Evolutionary conservation across 2,329 filamentous ascomycete species (phyloP).

Genomic region (Microcera coccophila): DNA sequence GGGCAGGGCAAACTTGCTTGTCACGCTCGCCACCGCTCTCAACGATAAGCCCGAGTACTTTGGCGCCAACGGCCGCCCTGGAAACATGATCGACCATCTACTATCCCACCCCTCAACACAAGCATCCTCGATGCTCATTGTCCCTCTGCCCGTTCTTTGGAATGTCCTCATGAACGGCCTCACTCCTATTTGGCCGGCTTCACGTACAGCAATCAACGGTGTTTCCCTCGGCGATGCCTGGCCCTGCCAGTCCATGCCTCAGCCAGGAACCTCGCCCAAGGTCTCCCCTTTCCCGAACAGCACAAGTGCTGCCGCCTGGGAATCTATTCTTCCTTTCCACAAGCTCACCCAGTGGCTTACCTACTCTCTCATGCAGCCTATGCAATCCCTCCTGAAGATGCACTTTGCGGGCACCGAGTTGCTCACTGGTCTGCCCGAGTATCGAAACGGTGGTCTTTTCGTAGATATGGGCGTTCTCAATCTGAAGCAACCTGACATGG

Average conservation of each 20-base stretch:
- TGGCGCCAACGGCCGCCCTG: constrained; percentile 76
- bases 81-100: constrained; percentile 95
- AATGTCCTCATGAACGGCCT: constrained; percentile 84
- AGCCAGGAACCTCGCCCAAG: constrained; percentile 42
- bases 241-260: constrained; percentile 80
- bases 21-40: constrained; percentile 71
- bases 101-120: constrained; percentile 86
- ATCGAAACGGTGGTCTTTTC: constrained; percentile 85
- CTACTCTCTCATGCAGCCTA: constrained; percentile 89
- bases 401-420: constrained; percentile 78
- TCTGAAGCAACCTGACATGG: constrained; percentile 65
- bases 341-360: constrained; percentile 94
- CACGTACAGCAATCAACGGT: constrained; percentile 82
- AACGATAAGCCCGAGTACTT: constrained; percentile 76
- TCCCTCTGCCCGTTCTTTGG: constrained; percentile 86
- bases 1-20: constrained; percentile 75
- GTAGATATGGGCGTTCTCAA: constrained; percentile 79
- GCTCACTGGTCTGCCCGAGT: constrained; percentile 84
- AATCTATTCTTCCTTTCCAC: constrained; percentile 84
- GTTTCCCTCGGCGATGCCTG: constrained; percentile 89
- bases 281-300: constrained; percentile 21
- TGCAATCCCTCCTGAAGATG: constrained; percentile 75
- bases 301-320: constrained; percentile 48
- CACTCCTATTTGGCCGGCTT: constrained; percentile 80
- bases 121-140: constrained; percentile 81